A percentile compares a stretch with the other conserved stretches of the same genome.
Evolutionary conservation across 768 basidiomycete genomes (phyloP).

Genomic region (Xerocomus potaroensis): DNA sequence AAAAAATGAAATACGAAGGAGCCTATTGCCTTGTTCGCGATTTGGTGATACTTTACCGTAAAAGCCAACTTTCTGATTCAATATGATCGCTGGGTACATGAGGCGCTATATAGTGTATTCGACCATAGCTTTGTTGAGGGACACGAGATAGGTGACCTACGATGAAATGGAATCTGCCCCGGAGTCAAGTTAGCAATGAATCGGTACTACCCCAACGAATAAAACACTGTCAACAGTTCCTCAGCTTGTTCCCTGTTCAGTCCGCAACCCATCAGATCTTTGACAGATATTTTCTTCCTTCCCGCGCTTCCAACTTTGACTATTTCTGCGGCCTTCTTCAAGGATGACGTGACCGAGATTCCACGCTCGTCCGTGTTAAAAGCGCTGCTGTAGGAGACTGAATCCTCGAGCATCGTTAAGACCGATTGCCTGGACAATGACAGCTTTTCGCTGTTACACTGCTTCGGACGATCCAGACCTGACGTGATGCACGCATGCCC

Average conservation of each 20-base stretch:
- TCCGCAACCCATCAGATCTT: conserved; percentile 14
- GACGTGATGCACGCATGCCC: conserved; percentile 31
- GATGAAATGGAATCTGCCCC: no score
- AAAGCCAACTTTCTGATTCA: no score
- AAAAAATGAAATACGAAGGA: no score
- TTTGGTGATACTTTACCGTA: no score
- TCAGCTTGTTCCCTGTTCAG: conserved; percentile 15
- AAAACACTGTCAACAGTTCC: neutral
- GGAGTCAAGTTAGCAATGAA: neutral
- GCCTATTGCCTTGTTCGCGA: no score
- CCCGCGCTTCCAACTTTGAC: conserved; percentile 2
- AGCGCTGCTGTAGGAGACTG: conserved; percentile 13
- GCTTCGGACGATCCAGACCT: no score
- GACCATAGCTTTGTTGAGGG: no score
- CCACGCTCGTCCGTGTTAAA: conserved; percentile 15
- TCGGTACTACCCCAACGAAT: neutral
- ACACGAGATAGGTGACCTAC: no score
- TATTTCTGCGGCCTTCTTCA: conserved; percentile 16
- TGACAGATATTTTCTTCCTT: conserved; percentile 9
- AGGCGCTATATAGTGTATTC: no score
- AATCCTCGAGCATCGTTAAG: conserved; percentile 20
- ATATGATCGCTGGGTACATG: no score
- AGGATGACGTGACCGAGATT: conserved; percentile 23
- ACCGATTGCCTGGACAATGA: conserved; percentile 12
- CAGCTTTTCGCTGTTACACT: no score